Conservation (phyloP, 768 basidiomycete genomes). For the Astraeus odoratus region DNA sequence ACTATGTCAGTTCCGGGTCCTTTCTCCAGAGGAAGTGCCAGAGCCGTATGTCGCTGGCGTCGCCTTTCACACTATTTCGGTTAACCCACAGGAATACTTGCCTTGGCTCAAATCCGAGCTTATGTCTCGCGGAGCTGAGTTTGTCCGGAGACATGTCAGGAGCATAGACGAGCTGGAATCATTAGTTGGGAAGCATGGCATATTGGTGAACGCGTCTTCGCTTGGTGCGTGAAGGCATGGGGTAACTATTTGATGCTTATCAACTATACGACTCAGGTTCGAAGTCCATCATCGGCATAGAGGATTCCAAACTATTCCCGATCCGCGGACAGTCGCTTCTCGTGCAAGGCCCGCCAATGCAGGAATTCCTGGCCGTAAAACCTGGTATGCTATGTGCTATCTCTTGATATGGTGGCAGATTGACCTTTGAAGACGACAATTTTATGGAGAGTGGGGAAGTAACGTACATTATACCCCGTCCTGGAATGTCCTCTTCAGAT, state of each 20-base stretch:
- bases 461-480: conserved; percentile 61
- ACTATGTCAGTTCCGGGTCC: conserved; percentile 24
- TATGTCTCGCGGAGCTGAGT: conserved; percentile 32
- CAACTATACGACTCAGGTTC: conserved; percentile 38
- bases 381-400: conserved; percentile 15
- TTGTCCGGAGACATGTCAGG: conserved; percentile 35
- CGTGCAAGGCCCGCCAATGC: conserved; percentile 59
- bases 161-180: conserved; percentile 41
- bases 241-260: neutral
- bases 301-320: conserved; percentile 69
- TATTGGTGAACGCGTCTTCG: conserved; percentile 53
- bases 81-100: conserved; percentile 46
- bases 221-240: conserved; percentile 38
- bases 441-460: conserved; percentile 20
- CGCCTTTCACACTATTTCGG: conserved; percentile 39
- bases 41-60: conserved; percentile 30
- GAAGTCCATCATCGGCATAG: conserved; percentile 69
- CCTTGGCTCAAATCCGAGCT: conserved; percentile 41
- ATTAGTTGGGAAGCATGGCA: conserved; percentile 28
- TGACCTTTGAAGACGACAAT: conserved; percentile 8
- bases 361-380: conserved; percentile 25
- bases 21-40: conserved; percentile 30
- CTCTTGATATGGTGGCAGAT: neutral
- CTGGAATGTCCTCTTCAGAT: conserved; percentile 35
- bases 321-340: conserved; percentile 82